Evolutionary conservation across 2,329 filamentous ascomycete genomes (phyloP), one percentile per base, ranked within the genome.

Genomic region (Exophiala phaeomuriformis): DNA sequence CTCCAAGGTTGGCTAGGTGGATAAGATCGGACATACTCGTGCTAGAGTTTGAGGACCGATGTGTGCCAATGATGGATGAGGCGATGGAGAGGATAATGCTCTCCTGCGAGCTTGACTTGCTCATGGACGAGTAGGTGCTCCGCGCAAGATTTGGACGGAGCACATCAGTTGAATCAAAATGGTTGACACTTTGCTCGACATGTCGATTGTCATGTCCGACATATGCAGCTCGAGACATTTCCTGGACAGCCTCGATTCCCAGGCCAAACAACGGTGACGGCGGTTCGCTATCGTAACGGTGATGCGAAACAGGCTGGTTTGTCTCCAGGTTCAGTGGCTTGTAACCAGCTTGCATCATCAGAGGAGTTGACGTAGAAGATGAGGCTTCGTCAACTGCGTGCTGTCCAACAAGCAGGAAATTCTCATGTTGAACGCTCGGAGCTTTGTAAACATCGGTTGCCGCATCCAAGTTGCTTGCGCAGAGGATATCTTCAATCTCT

Each of bases 101-200:
- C 63, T 80, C 77, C 53, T 79, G 77, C 3, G 77, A 80, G 63
- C 76, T 78, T 59, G 75, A 75, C 57, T 78, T 78, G 70, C 77
- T 80, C 48, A 77, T 74, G 9, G 73, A 74, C 2, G 75, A 74
- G 52, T 71, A 72, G 60, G 75, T 77, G 62, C 72, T 77, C 29
- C 75, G 73, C 35, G 48, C 48, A 9, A 39, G 19, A n/a, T 42
- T 47, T 3, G 50, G 37, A 10, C 47, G 47, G 31, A 40, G 47
- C 28, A 51, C 19, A 8, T 53, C 47, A 5, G 43, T 37, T 3
- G 55, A 49, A 28, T 42, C 27, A 37, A 51, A 41, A 30, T 19
- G 46, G 10, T 45, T 41, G 39, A 32, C 30, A 29, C 32, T 32
- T 31, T 42, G 47, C 1, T 35, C 42, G 32, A 32, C 8, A 10